Evolutionary conservation across 2,329 filamentous ascomycete species (phyloP), one percentile per base, ranked within the genome.

Genomic region (Scortechinia acanthostroma): DNA sequence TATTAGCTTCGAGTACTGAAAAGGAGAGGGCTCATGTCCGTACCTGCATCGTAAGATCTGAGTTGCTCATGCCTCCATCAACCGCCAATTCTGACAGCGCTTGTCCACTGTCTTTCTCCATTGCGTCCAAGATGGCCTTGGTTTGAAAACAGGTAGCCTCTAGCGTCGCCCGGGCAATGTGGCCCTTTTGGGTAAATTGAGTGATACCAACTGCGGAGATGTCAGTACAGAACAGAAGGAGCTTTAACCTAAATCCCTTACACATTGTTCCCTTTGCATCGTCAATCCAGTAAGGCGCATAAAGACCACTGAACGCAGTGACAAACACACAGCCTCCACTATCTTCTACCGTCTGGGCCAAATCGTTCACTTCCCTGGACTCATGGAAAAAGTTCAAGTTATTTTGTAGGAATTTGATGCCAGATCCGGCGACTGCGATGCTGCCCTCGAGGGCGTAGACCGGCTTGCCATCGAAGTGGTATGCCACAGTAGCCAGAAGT

Each of bases 211-310:
- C 80, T 80, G 49, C n/a, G n/a, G n/a, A n/a, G n/a, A n/a, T n/a
- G n/a, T 14, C 44, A 35, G 17, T 4, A 21, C 14, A 44, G 5
- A 16, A 28, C 42, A 44, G 35, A 5, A 33, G 3, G 25, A 17
- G 16, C 20, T 2, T 30, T 13, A 23, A 35, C 15, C 22, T n/a
- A 13, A 44, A 42, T 13, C 21, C 69, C 75, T 66, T 68, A 82
- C 77, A 91, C 46, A 93, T 80, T 3, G 90, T 95, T 48, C 90
- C 90, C 61, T 90, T 86, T 17, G 89, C 89, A 64, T 94, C 88
- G 58, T 95, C 89, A 49, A 95, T 91, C 90, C 90, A 95, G 64
- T 95, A 95, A 0, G 90, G 90, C 1, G 90, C 90, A 59, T 95
- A 95, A 2, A 95, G 74, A 45, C 90, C 90, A 61, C 85, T 90